Conservation (phyloP, 768 basidiomycete species). For the Auricularia sp. region DNA sequence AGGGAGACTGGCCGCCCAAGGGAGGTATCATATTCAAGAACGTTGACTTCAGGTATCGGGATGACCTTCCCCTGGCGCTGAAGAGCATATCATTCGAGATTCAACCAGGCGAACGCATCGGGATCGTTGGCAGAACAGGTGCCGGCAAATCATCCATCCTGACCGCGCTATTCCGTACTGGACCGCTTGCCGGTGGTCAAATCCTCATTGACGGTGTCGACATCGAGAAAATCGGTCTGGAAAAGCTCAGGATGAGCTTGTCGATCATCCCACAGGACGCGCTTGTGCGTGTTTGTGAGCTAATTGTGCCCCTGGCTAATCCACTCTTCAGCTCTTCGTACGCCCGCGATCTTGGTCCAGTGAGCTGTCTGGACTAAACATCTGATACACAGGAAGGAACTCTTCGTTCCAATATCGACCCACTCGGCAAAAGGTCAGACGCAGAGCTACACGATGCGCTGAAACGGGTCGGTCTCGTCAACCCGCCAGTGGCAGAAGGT, state of each 20-base stretch:
- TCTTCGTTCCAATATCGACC: not conserved
- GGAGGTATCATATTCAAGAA: constrained; percentile 49
- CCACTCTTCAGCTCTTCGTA: constrained; percentile 32
- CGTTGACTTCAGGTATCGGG: constrained; percentile 47
- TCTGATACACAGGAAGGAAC: not conserved
- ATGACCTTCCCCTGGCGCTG: constrained; percentile 54
- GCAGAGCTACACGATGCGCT: not conserved
- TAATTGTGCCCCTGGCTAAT: constrained; percentile 37
- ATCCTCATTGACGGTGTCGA: constrained; percentile 51
- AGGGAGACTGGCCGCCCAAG: constrained; percentile 39
- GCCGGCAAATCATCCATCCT: constrained; percentile 22
- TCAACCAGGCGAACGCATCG: constrained; percentile 52
- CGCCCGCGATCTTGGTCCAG: not conserved
- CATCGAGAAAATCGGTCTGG: constrained; percentile 43
- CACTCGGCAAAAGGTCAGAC: not conserved
- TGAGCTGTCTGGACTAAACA: not conserved
- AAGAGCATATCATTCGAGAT: constrained; percentile 50
- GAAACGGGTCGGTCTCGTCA: not conserved
- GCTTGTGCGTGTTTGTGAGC: constrained; percentile 32
- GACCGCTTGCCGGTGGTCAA: constrained; percentile 46
- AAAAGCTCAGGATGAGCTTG: constrained; percentile 39
- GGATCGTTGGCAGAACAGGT: constrained; percentile 42
- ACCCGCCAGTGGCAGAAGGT: not conserved
- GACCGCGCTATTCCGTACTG: constrained; percentile 32
- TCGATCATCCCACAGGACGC: constrained; percentile 63